phyloP scores from a whole-genome alignment of 192 early-diverging fungal genomes.

The Podochytrium sp. region DNA sequence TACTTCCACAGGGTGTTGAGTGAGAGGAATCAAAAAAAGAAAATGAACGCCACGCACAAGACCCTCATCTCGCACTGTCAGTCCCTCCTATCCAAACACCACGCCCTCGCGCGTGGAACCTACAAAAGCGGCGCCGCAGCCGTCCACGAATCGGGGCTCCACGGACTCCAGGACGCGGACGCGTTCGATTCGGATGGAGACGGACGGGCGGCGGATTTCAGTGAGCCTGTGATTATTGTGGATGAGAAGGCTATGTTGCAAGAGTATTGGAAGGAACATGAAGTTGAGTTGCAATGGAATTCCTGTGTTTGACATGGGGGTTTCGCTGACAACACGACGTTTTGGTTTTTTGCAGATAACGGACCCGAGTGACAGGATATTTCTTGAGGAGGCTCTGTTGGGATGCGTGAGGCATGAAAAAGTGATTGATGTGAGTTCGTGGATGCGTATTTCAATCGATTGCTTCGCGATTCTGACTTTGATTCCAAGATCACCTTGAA shows the following conservation, averaged over 20 bases:
- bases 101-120: conserved; percentile 35
- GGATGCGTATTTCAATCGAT: neutral
- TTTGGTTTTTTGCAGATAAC: conserved; percentile 20
- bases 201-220: conserved; percentile 3
- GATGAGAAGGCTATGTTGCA: conserved; percentile 46
- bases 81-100: conserved; percentile 38
- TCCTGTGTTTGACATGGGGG: too few species aligned
- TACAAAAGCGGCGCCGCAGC: conserved; percentile 6
- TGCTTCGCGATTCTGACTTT: neutral
- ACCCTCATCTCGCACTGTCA: conserved; percentile 38
- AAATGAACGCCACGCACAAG: conserved; percentile 39
- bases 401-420: conserved; percentile 47
- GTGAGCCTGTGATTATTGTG: conserved; percentile 35
- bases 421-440: conserved; percentile 39
- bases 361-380: conserved; percentile 31
- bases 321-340: neutral
- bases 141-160: conserved; percentile 10
- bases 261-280: conserved; percentile 37
- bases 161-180: neutral
- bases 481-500: conserved; percentile 35
- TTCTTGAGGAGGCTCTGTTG: conserved; percentile 47
- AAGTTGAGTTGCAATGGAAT: too few species aligned
- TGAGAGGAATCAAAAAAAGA: too few species aligned
- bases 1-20: too few species aligned
- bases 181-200: neutral